phyloP scores from a whole-genome alignment of 2,329 filamentous ascomycete genomes.

The Orbilia oligospora region DNA sequence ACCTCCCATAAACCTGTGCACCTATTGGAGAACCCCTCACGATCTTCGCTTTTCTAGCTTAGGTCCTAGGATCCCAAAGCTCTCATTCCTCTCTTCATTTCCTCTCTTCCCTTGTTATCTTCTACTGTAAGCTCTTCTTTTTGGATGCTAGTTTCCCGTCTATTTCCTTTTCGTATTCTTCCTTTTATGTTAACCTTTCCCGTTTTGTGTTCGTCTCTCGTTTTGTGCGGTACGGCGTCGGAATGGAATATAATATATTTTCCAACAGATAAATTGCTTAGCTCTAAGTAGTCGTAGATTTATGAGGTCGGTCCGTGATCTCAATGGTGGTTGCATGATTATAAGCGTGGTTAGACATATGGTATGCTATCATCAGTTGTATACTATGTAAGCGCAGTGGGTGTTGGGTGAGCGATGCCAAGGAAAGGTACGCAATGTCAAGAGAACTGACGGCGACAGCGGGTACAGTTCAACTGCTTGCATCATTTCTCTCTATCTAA shows the following conservation, averaged over 20 bases:
- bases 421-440: constrained; percentile 61
- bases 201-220: constrained; percentile 49
- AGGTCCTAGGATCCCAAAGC: neutral
- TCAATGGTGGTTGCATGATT: too few relatives aligned
- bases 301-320: neutral
- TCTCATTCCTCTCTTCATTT: neutral
- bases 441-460: constrained; percentile 3
- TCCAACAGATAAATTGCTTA: constrained; percentile 8
- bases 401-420: constrained; percentile 33
- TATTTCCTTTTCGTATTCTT: constrained; percentile 21
- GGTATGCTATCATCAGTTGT: neutral
- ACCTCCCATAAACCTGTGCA: constrained; percentile 45
- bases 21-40: constrained; percentile 23
- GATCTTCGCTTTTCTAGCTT: neutral
- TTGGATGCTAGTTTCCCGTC: constrained; percentile 36
- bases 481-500: neutral
- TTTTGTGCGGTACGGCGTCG: constrained; percentile 60
- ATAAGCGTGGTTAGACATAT: too few relatives aligned
- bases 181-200: constrained; percentile 12
- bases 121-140: constrained; percentile 22
- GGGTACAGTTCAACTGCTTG: neutral
- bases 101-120: neutral
- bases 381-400: too few relatives aligned
- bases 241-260: constrained; percentile 57
- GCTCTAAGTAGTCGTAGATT: neutral